Evolutionary conservation across 148 eudicot species (phyloP).

Genomic region (Tetragonia tetragonoides): DNA sequence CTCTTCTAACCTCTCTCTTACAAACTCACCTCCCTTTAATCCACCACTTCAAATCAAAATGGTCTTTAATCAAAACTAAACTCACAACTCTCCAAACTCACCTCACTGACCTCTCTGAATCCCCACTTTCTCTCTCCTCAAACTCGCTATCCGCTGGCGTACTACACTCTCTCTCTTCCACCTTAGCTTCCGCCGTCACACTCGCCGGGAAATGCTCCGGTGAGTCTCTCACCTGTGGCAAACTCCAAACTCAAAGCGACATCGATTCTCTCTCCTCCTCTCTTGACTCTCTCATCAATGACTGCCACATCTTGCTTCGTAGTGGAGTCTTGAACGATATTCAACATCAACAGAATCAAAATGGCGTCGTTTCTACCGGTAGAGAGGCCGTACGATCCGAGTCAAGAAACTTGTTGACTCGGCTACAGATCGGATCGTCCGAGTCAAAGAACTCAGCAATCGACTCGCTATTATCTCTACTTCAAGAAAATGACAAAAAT

Average conservation of each 20-base stretch:
- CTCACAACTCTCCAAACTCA: slow-evolving; percentile 45
- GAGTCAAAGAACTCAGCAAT: slow-evolving; percentile 55
- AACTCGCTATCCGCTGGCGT: slow-evolving; percentile 42
- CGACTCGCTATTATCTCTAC: slow-evolving; percentile 43
- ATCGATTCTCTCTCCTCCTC: slow-evolving; percentile 53
- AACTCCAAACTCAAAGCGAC: slow-evolving; percentile 75
- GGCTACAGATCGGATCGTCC: slow-evolving; percentile 62
- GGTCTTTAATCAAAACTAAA: slow-evolving; percentile 61
- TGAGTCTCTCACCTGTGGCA: slow-evolving; percentile 43
- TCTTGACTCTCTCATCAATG: slow-evolving; percentile 47
- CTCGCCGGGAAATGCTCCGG: slow-evolving; percentile 43
- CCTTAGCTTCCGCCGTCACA: slow-evolving; percentile 40
- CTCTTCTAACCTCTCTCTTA: slow-evolving; percentile 37
- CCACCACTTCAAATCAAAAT: slow-evolving; percentile 55
- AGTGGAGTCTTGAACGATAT: slow-evolving; percentile 31
- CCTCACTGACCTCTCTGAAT: slow-evolving; percentile 43
- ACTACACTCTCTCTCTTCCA: slow-evolving; percentile 17
- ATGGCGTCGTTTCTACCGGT: slow-evolving; percentile 16
- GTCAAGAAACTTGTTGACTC: slow-evolving; percentile 53
- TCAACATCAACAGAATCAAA: background rate
- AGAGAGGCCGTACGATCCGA: slow-evolving; percentile 43
- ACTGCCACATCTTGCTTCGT: slow-evolving; percentile 45
- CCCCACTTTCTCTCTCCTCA: slow-evolving; percentile 13
- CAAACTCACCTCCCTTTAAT: slow-evolving; percentile 35
- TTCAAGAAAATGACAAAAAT: slow-evolving; percentile 67